Evolutionary conservation across 495 filamentous ascomycete species (phyloP).

Genomic region (Aspergillus bertholletiae): DNA sequence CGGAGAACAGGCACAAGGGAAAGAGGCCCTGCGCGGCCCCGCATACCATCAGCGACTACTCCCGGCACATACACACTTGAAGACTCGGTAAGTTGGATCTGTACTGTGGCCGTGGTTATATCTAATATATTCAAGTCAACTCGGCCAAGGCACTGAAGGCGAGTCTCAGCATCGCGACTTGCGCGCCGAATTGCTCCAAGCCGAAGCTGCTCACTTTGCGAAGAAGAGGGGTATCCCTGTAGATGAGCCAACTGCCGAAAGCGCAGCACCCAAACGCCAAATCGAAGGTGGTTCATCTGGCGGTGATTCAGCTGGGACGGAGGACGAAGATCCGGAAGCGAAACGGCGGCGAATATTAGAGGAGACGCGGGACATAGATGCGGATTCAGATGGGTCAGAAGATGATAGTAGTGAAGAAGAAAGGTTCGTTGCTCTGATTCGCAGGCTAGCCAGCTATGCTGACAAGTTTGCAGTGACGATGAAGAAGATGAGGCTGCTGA

Average conservation of each 20-base stretch:
- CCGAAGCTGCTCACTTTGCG: constrained; percentile 83
- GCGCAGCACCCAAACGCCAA: constrained; percentile 58
- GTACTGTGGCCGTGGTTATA: neutral
- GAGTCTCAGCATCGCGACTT: constrained; percentile 75
- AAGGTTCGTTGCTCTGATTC: constrained; percentile 32
- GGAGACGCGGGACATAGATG: constrained; percentile 85
- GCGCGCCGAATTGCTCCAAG: constrained; percentile 82
- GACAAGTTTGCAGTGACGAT: constrained; percentile 51
- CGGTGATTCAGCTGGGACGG: constrained; percentile 31
- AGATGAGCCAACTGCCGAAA: constrained; percentile 33
- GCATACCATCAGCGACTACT: constrained; percentile 96
- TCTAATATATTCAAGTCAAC: constrained; percentile 53
- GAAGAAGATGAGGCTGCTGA: constrained; percentile 90
- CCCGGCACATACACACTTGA: constrained; percentile 87
- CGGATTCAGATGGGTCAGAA: constrained; percentile 71
- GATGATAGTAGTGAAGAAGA: constrained; percentile 73
- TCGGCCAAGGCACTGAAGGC: constrained; percentile 83
- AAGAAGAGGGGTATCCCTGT: constrained; percentile 67
- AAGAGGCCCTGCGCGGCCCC: constrained; percentile 88
- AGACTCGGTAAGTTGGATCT: constrained; percentile 59
- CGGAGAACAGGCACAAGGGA: constrained; percentile 71
- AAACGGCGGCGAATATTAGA: constrained; percentile 87
- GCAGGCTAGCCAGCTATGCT: neutral
- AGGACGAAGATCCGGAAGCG: constrained; percentile 71
- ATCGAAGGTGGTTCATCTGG: constrained; percentile 48